Percentiles rank a stretch among this genome's conserved stretches.
These are phyloP conservation scores for Starmerella roubikii DNA, from an alignment of 805 yeast genomes.

Conservation along the genomic window DNA sequence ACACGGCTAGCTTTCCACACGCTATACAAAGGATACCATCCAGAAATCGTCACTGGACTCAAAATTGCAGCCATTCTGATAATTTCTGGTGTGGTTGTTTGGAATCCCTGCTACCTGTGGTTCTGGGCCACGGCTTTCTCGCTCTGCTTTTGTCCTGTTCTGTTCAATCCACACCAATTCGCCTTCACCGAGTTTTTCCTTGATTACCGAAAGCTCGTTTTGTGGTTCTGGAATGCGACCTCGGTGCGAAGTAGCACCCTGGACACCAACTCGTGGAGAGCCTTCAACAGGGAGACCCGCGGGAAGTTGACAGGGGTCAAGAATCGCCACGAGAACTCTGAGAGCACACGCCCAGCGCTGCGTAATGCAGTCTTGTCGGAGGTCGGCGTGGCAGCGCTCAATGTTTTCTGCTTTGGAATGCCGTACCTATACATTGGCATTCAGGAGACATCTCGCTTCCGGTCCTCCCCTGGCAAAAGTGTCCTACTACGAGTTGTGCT, in stretches of 20 bases:
- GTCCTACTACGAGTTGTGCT: slow-evolving; percentile 43
- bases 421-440: slow-evolving; percentile 63
- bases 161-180: slow-evolving; percentile 91
- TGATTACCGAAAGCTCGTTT: slow-evolving; percentile 71
- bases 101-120: slow-evolving; percentile 80
- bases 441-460: slow-evolving; percentile 51
- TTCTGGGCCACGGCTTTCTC: slow-evolving; percentile 85
- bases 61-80: slow-evolving; percentile 38
- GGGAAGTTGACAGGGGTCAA: slow-evolving; percentile 77
- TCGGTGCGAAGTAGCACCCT: slow-evolving; percentile 6
- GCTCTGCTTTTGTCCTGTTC: slow-evolving; percentile 69
- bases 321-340: slow-evolving; percentile 32
- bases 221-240: slow-evolving; percentile 40
- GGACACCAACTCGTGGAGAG: slow-evolving; percentile 53
- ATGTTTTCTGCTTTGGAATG: slow-evolving; percentile 39
- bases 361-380: slow-evolving; percentile 58
- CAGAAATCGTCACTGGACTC: slow-evolving; percentile 42
- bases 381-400: slow-evolving; percentile 44
- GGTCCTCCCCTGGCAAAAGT: slow-evolving; percentile 21
- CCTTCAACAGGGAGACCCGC: slow-evolving; percentile 47
- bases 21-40: slow-evolving; percentile 55
- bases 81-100: slow-evolving; percentile 46
- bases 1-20: slow-evolving; percentile 51
- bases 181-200: slow-evolving; percentile 77
- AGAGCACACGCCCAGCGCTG: slow-evolving; percentile 52